A percentile compares a stretch with the other conserved stretches of the same genome.
phyloP scores from a whole-genome alignment of 1,284 basidiomycete genomes.

The Pyrrhoderma lamaoense region DNA sequence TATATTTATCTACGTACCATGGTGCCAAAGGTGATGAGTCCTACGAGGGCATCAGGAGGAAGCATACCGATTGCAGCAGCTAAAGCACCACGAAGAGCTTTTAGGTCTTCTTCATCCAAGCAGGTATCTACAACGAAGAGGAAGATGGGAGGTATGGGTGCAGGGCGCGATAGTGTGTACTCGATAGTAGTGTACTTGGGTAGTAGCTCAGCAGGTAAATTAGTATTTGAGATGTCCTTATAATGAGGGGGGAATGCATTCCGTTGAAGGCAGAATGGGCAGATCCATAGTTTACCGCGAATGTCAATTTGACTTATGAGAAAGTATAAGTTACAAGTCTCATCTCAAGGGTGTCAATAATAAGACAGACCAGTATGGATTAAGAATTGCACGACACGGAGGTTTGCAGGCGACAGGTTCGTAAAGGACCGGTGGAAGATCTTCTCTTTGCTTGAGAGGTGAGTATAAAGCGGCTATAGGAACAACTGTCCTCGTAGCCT shows the following conservation, averaged over 20 bases:
- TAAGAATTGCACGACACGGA: constrained; percentile 94
- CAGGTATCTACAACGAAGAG: constrained; percentile 98
- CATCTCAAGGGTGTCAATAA: neutral
- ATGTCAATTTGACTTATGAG: constrained; percentile 89
- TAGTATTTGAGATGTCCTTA: constrained; percentile 97
- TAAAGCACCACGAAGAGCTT: constrained; percentile 88
- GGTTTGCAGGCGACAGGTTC: constrained; percentile 99
- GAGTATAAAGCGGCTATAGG: constrained; percentile 98
- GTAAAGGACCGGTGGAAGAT: constrained; percentile 94
- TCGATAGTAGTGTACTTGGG: constrained; percentile 99
- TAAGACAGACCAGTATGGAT: constrained; percentile 83
- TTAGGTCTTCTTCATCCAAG: constrained; percentile 92
- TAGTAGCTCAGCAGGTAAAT: constrained; percentile 90
- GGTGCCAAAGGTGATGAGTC: constrained; percentile 93
- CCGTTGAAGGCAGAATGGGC: constrained; percentile 94
- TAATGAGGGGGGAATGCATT: constrained; percentile 99
- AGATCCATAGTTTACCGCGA: constrained; percentile 98
- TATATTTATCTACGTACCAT: constrained; percentile 57
- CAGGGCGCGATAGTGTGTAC: constrained; percentile 90
- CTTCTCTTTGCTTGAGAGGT: constrained; percentile 90
- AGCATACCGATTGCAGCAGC: constrained; percentile 91
- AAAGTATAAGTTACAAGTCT: constrained; percentile 6
- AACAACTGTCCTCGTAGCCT: constrained; percentile 96
- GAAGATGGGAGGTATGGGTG: constrained; percentile 92
- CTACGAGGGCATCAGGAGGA: constrained; percentile 91